Conservation (phyloP, 148 eudicot species). For the Rhododendron ovatum region DNA sequence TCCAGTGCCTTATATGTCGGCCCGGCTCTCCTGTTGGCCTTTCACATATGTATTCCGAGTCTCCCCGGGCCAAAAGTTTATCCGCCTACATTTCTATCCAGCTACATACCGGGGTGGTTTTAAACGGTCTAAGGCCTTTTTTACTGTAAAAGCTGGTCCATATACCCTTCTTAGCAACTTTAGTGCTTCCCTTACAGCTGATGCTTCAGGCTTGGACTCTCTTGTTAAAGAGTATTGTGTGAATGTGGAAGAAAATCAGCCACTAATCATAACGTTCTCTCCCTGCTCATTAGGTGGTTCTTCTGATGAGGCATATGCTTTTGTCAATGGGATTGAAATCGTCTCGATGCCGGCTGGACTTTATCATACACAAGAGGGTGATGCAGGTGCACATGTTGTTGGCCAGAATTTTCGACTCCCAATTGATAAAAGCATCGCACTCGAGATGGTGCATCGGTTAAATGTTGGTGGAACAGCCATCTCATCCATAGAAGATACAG, state of each 20-base stretch:
- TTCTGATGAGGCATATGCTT: conserved; percentile 11
- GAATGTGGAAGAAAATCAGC: conserved; percentile 2
- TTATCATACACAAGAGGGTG: conserved; percentile 9
- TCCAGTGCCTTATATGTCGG: background rate
- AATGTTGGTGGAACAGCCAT: conserved; percentile 26
- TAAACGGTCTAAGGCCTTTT: conserved; percentile 12
- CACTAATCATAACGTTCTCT: conserved; percentile 3
- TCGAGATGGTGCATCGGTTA: conserved; percentile 22
- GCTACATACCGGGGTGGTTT: conserved; percentile 10
- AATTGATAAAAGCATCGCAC: background rate
- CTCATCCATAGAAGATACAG: background rate
- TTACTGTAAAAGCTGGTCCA: conserved; percentile 16
- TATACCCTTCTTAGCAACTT: conserved; percentile 20
- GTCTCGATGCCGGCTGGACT: conserved; percentile 16
- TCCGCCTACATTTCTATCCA: conserved; percentile 15
- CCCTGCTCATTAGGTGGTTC: background rate
- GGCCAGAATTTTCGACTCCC: conserved; percentile 5
- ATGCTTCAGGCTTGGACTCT: background rate
- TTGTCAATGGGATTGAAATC: conserved; percentile 30
- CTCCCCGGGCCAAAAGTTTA: conserved; percentile 3
- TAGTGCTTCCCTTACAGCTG: conserved; percentile 19
- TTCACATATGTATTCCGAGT: conserved; percentile 8
- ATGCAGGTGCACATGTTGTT: background rate
- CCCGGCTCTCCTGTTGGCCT: background rate
- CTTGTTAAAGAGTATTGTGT: conserved; percentile 6